phyloP scores from a whole-genome alignment of 225 moss, liverwort and hornwort genomes.

The Takakia lepidozioides region DNA sequence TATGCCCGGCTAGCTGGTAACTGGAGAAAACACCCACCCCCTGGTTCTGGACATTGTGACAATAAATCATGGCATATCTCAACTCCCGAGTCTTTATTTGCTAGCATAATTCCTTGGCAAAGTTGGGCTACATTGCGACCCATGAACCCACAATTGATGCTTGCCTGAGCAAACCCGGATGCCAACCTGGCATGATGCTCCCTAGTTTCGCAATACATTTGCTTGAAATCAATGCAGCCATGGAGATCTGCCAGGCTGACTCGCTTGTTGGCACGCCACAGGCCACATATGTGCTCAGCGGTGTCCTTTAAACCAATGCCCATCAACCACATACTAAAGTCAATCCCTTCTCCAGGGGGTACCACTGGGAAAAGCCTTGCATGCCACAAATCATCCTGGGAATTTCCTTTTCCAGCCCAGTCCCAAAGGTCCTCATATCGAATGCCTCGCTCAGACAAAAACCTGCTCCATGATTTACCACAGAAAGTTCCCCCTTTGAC shows the following conservation, averaged over 20 bases:
- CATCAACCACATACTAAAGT: slow-evolving; percentile 59
- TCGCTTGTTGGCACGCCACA: slow-evolving; percentile 37
- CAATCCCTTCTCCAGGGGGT: slow-evolving; percentile 15
- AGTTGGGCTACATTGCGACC: slow-evolving; percentile 47
- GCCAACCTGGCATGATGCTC: slow-evolving; percentile 47
- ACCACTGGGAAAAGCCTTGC: slow-evolving; percentile 54
- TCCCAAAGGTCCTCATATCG: slow-evolving; percentile 42
- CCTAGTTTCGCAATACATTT: slow-evolving; percentile 33
- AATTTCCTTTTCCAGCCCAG: too few species aligned
- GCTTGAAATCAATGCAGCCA: slow-evolving; percentile 35
- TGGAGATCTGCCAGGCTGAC: slow-evolving; percentile 55
- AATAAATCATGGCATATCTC: slow-evolving; percentile 22
- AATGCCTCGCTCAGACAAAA: slow-evolving; percentile 35
- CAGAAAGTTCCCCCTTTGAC: slow-evolving; percentile 45
- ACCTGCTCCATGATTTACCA: slow-evolving; percentile 30
- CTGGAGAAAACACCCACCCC: not conserved
- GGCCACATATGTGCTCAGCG: not conserved
- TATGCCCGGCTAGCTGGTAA: slow-evolving; percentile 50
- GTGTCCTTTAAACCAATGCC: slow-evolving; percentile 13
- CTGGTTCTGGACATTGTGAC: slow-evolving; percentile 6
- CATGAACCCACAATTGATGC: slow-evolving; percentile 39
- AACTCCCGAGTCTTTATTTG: slow-evolving; percentile 11
- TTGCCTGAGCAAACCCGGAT: slow-evolving; percentile 50
- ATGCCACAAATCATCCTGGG: slow-evolving; percentile 46
- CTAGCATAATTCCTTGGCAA: slow-evolving; percentile 20